phyloP scores from a whole-genome alignment of 2,329 filamentous ascomycete species.

The Aspergillus melleus region DNA sequence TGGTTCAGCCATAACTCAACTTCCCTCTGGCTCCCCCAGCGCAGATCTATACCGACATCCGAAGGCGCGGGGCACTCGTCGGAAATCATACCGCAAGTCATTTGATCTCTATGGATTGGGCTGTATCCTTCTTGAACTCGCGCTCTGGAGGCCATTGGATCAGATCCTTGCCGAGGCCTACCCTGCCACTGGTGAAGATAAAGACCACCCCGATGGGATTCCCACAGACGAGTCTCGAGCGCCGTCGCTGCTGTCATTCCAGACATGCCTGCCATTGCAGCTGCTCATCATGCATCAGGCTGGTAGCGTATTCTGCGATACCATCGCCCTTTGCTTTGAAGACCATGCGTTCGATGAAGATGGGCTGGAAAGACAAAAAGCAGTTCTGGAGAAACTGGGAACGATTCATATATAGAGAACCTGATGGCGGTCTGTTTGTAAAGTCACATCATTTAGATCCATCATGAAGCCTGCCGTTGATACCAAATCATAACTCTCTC shows the following conservation, averaged over 20 bases:
- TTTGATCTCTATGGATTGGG: not conserved
- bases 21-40: too few relatives aligned
- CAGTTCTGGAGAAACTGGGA: not conserved
- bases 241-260: not conserved
- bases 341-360: not conserved
- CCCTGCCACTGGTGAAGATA: not conserved
- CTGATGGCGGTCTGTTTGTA: too few relatives aligned
- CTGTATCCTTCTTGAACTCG: not conserved
- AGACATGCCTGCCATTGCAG: not conserved
- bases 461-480: too few relatives aligned
- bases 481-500: too few relatives aligned
- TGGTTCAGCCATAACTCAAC: not conserved
- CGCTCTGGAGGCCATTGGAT: not conserved
- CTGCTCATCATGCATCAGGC: not conserved
- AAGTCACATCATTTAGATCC: too few relatives aligned
- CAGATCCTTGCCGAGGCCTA: not conserved
- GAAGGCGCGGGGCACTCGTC: not conserved
- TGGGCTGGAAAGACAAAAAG: not conserved
- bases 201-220: not conserved
- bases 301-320: not conserved
- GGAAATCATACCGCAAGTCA: not conserved
- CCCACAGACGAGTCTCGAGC: not conserved
- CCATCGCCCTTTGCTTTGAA: not conserved
- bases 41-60: not conserved
- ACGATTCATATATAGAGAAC: not conserved